Evolutionary conservation across 1,139 yeast species (phyloP).

Genomic region (Kodamaea plutei): DNA sequence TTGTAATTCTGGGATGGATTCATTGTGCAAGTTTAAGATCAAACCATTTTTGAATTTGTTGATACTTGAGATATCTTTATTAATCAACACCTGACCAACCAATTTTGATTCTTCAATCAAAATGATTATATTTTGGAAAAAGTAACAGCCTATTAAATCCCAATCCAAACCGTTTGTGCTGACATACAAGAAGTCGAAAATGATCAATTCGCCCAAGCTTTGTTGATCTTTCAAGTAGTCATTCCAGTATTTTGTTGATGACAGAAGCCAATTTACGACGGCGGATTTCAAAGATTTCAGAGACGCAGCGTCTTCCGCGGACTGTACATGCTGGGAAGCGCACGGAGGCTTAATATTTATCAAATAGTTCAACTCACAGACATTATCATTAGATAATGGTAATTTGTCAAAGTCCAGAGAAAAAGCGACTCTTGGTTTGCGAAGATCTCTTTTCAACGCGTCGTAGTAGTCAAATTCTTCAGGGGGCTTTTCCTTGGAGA

Average conservation of each 20-base stretch:
- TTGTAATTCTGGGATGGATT: constrained; percentile 45
- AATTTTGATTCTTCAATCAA: constrained; percentile 32
- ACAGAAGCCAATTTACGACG: constrained; percentile 6
- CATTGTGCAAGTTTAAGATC: constrained; percentile 34
- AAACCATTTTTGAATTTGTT: constrained; percentile 24
- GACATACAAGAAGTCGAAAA: constrained; percentile 44
- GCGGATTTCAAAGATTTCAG: constrained; percentile 2
- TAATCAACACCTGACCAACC: constrained; percentile 31
- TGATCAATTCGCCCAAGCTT: constrained; percentile 25
- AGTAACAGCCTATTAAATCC: constrained; percentile 32
- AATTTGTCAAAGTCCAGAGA: constrained; percentile 13
- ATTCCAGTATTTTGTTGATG: constrained; percentile 9
- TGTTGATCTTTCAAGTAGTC: constrained; percentile 13
- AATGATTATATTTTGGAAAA: constrained; percentile 39
- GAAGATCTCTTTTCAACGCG: constrained; percentile 9
- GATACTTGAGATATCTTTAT: constrained; percentile 32
- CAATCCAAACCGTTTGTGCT: constrained; percentile 35
- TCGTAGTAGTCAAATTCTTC: constrained; percentile 12
- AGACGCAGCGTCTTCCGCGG: constrained; percentile 2
- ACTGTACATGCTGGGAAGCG: constrained; percentile 10
- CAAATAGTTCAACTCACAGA: constrained; percentile 19
- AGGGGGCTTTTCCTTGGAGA: constrained; percentile 11
- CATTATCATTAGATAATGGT: constrained; percentile 10
- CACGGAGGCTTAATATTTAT: constrained; percentile 26
- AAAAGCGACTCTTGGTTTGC: constrained; percentile 19